Conservation (phyloP, 2,329 filamentous ascomycete genomes). For the Penicillium sp. region DNA sequence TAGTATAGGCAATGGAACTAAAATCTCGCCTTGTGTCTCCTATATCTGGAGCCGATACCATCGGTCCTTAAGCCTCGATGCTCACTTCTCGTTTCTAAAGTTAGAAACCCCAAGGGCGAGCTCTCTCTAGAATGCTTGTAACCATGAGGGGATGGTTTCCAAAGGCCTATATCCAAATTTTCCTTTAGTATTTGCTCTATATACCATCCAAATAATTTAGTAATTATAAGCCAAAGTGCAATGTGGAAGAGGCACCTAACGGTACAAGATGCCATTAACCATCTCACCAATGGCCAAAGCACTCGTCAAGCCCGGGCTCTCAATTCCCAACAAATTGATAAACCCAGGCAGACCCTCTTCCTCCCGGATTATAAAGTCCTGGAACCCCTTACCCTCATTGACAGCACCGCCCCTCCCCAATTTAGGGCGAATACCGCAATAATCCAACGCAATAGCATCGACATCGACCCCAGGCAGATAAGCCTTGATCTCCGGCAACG, state of each 20-base stretch:
- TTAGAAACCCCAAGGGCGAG: not conserved
- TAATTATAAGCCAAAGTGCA: not conserved
- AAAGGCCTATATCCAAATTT: not conserved
- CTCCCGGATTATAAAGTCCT: slow-evolving; percentile 71
- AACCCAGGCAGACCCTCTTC: slow-evolving; percentile 74
- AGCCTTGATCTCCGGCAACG: slow-evolving; percentile 62
- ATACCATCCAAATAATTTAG: not conserved
- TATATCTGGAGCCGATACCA: not conserved
- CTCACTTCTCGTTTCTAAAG: not conserved
- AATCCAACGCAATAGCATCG: slow-evolving; percentile 63
- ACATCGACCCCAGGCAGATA: slow-evolving; percentile 70
- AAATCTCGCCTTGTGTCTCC: not conserved
- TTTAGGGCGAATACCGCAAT: slow-evolving; percentile 87
- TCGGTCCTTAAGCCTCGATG: not conserved
- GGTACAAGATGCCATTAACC: slow-evolving; percentile 53
- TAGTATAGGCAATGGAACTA: not conserved
- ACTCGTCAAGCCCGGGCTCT: slow-evolving; percentile 85
- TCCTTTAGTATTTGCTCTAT: not conserved
- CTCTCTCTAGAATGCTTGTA: not conserved
- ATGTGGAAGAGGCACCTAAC: not conserved
- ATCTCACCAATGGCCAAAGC: slow-evolving; percentile 73
- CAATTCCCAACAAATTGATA: slow-evolving; percentile 83
- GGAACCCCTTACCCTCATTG: slow-evolving; percentile 53
- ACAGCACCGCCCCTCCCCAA: slow-evolving; percentile 54
- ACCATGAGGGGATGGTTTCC: not conserved